Base-by-base conservation (phyloP, 371 early-diverging fungal species). In the Mortierella sp. region DNA sequence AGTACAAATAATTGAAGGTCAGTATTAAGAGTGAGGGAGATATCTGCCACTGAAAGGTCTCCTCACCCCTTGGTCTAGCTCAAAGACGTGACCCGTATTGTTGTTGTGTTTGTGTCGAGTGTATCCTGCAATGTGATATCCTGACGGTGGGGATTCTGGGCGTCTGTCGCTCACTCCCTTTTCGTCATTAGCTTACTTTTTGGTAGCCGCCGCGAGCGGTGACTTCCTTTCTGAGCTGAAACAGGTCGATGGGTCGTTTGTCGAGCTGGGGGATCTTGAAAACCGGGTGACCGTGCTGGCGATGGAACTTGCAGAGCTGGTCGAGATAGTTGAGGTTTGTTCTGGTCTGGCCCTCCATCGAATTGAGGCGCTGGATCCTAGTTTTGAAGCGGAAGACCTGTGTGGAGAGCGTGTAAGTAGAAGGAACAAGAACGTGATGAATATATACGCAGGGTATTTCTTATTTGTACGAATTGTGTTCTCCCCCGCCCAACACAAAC, bases 341-440 rank as follows among this genome's bases (percentile, higher is more conserved):
- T 59, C 98, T 91, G 9, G 97, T 96, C 80, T 93, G 92, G 43
- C 98, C 98, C 75, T 97, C 97, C 91, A 98, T 95, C 40, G 94
- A 93, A 88, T 97, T 98, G 40, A 99, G 91, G 82, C 94, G 94
- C 88, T 98, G 98, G 37, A 95, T 91, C 48, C 98, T 92, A 37
- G 98, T 97, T 64, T 92, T 90, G 89, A 99, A 98, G 74, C 94
- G 93, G 88, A 99, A 99, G 34, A 86, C 90, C 97, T 98, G 90
- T 37, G 31, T 19, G n/a, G 61, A 9, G 21, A 10, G 34, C 31
- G 5, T 31, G 61, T 61, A 19, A 61, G 28, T 31, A 61, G 61
- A 28, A 40, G 5, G 46, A 51, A 46, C 24, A 55, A 34, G 72
- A 51, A 31, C 72, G 44, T 24, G 72, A 44, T 70, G 26, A 72